phyloP scores from a whole-genome alignment of 2,329 filamentous ascomycete genomes.

The Fusarium subtropicale region DNA sequence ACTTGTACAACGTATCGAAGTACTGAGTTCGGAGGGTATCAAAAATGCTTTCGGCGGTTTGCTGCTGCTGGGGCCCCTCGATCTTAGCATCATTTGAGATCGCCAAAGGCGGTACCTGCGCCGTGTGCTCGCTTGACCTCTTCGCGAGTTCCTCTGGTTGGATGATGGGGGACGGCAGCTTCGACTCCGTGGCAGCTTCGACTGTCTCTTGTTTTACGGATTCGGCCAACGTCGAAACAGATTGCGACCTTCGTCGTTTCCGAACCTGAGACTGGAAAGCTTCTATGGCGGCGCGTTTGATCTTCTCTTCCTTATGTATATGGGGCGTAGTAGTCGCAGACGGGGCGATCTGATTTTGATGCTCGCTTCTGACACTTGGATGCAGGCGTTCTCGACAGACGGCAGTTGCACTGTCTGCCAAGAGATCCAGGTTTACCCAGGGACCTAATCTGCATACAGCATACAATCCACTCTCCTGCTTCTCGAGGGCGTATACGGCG shows the following conservation, averaged over 20 bases:
- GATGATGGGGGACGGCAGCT: constrained; percentile 38
- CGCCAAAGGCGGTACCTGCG: neutral
- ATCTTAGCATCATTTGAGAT: constrained; percentile 4
- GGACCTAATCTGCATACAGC: constrained; percentile 74
- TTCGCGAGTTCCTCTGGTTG: constrained; percentile 32
- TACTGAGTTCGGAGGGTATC: constrained; percentile 69
- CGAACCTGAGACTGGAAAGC: constrained; percentile 71
- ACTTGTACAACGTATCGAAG: constrained; percentile 70
- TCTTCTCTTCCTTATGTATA: constrained; percentile 63
- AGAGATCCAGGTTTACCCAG: constrained; percentile 71
- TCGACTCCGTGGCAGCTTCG: constrained; percentile 33
- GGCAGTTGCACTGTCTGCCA: constrained; percentile 63
- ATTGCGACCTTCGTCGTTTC: constrained; percentile 61
- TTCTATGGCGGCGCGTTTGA: constrained; percentile 70
- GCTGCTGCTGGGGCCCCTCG: constrained; percentile 45
- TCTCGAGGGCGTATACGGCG: constrained; percentile 72
- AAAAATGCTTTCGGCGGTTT: constrained; percentile 65
- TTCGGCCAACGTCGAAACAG: constrained; percentile 54
- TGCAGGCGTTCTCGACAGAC: constrained; percentile 50
- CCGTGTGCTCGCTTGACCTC: neutral
- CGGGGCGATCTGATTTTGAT: constrained; percentile 34
- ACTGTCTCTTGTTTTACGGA: constrained; percentile 34
- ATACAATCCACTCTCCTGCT: constrained; percentile 70
- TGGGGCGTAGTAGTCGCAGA: constrained; percentile 57
- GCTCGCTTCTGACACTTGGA: constrained; percentile 31